Conservation (phyloP, 1,284 basidiomycete genomes). For the Apiotrichum brassicae region DNA sequence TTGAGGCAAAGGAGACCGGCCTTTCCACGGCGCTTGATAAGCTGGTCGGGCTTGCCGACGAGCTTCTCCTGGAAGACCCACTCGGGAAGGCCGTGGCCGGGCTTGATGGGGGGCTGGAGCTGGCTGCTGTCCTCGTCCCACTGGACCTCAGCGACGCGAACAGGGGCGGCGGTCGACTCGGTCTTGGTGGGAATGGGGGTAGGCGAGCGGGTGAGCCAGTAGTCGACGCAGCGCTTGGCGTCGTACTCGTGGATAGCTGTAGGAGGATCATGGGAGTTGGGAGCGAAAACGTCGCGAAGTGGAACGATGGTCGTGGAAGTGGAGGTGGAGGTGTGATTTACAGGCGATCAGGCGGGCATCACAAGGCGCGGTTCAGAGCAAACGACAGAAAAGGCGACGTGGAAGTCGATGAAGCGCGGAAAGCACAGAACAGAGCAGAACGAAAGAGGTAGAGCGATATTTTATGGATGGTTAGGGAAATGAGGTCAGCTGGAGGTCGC, state of each 20-base stretch:
- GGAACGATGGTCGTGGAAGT: not conserved
- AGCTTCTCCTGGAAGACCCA: constrained; percentile 86
- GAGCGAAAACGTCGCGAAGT: no score
- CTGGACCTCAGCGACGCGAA: constrained; percentile 47
- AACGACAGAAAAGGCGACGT: no score
- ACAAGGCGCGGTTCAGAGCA: no score
- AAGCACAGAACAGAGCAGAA: no score
- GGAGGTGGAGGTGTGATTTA: not conserved
- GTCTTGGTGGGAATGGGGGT: constrained; percentile 48
- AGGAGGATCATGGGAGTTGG: not conserved
- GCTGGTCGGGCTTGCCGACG: constrained; percentile 92
- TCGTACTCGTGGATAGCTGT: constrained; percentile 88
- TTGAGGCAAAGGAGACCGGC: constrained; percentile 90
- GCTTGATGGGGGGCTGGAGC: constrained; percentile 57
- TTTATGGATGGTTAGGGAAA: no score
- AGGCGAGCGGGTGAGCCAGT: constrained; percentile 86
- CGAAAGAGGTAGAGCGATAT: no score
- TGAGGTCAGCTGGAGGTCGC: no score
- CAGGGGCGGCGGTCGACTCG: constrained; percentile 44
- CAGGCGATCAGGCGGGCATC: no score
- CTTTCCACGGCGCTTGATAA: constrained; percentile 99
- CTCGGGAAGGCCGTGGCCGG: constrained; percentile 64
- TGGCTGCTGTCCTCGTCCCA: constrained; percentile 71
- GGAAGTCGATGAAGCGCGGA: no score
- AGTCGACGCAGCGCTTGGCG: constrained; percentile 85